Evolutionary conservation across 2,329 filamentous ascomycete genomes (phyloP).

Genomic region (Alternaria hordeiaustralica): DNA sequence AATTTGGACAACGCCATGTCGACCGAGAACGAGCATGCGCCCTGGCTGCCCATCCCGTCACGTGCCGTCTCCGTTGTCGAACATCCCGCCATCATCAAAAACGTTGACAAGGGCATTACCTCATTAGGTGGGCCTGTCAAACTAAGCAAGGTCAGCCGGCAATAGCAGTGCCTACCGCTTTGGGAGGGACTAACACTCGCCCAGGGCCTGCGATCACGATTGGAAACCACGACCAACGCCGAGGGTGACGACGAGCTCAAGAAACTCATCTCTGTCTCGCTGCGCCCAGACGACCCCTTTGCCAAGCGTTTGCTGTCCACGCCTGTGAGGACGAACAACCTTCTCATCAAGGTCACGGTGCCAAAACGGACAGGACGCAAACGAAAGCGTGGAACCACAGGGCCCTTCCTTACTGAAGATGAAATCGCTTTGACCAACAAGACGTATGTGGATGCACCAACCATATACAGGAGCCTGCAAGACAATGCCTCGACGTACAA

Average conservation of each 20-base stretch:
- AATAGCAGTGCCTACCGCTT: conserved; percentile 2
- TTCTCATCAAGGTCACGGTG: conserved; percentile 84
- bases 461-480: conserved; percentile 68
- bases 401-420: conserved; percentile 60
- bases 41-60: conserved; percentile 59
- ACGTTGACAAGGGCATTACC: conserved; percentile 67
- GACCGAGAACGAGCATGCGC: conserved; percentile 29
- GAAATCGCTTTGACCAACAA: conserved; percentile 12
- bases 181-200: conserved; percentile 14
- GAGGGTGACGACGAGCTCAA: conserved; percentile 49
- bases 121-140: conserved; percentile 65
- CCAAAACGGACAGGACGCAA: conserved; percentile 87
- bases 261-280: conserved; percentile 69
- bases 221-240: conserved; percentile 29
- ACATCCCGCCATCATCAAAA: conserved; percentile 70
- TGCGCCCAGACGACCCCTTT: conserved; percentile 80
- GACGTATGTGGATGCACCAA: conserved; percentile 28
- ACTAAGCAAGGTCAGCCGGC: conserved; percentile 57
- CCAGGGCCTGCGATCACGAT: conserved; percentile 38
- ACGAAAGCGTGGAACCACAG: conserved; percentile 78
- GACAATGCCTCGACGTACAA: conserved; percentile 74
- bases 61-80: conserved; percentile 67
- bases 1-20: conserved; percentile 12
- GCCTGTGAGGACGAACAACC: conserved; percentile 77
- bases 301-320: conserved; percentile 80